Evolutionary conservation across 2,329 filamentous ascomycete genomes (phyloP).

Genomic region (Periglandula ipomoeae): DNA sequence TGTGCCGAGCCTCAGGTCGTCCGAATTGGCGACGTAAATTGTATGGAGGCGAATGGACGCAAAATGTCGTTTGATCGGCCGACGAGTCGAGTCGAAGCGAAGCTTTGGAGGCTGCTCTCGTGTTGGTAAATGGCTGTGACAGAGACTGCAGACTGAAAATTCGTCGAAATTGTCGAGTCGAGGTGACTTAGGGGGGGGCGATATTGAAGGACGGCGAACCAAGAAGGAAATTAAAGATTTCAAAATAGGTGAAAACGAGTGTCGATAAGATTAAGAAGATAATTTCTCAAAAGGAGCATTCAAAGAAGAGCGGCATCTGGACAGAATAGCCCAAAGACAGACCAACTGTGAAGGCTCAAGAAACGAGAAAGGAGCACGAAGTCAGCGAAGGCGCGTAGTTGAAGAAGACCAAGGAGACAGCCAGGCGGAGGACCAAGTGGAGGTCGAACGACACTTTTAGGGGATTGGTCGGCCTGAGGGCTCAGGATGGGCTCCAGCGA

Average conservation of each 20-base stretch:
- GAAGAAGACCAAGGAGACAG: conserved; percentile 9
- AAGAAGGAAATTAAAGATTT: conserved; percentile 22
- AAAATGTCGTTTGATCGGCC: conserved; percentile 8
- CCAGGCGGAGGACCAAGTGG: conserved; percentile 8
- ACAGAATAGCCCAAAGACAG: conserved; percentile 14
- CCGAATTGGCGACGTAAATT: conserved; percentile 4
- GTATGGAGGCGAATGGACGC: conserved; percentile 1
- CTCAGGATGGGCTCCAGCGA: not conserved
- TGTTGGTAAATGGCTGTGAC: not conserved
- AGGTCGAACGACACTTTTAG: conserved; percentile 12
- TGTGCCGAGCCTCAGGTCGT: conserved; percentile 7
- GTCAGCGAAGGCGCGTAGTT: conserved; percentile 6
- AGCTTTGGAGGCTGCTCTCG: not conserved
- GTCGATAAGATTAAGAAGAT: conserved; percentile 19
- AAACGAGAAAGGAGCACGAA: conserved; percentile 12
- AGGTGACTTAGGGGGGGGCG: not conserved
- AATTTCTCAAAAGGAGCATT: conserved; percentile 18
- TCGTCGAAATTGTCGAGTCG: not conserved
- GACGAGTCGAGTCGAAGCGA: conserved; percentile 10
- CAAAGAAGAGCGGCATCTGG: conserved; percentile 20
- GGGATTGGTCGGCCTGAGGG: conserved; percentile 10
- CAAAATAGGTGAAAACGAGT: conserved; percentile 24
- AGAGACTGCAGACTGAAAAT: not conserved
- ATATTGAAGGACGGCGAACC: conserved; percentile 2
- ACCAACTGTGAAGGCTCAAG: conserved; percentile 18